phyloP scores from a whole-genome alignment of 106 monocot genomes.

The Acorus gramineus region DNA sequence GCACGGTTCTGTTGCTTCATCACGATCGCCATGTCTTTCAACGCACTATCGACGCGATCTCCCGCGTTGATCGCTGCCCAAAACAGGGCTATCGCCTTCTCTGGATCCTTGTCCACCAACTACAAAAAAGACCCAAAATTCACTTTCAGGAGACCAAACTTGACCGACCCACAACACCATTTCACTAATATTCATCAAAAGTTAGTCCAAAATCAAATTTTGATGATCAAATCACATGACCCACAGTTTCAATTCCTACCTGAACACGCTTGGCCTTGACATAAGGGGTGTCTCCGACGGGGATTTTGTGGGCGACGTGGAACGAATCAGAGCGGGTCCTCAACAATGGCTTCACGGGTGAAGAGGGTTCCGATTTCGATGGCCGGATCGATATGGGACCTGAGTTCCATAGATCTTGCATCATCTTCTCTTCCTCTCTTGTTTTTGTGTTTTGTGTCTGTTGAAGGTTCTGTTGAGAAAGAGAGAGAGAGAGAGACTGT shows the following conservation, averaged over 20 bases:
- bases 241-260: conserved; percentile 16
- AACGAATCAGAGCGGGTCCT: conserved; percentile 36
- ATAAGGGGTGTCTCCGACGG: conserved; percentile 84
- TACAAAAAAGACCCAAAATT: conserved; percentile 7
- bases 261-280: conserved; percentile 84
- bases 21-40: conserved; percentile 97
- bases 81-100: conserved; percentile 75
- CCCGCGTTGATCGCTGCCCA: conserved; percentile 93
- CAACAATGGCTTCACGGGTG: conserved; percentile 40
- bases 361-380: conserved; percentile 55
- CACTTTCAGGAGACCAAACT: background rate
- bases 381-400: conserved; percentile 4
- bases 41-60: conserved; percentile 80
- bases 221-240: no score
- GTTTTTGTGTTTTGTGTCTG: conserved; percentile 8
- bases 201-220: background rate
- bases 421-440: background rate
- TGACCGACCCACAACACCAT: background rate
- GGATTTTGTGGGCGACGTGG: conserved; percentile 70
- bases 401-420: conserved; percentile 20
- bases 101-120: conserved; percentile 92
- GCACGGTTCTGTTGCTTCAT: conserved; percentile 98
- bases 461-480: background rate
- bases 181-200: no score
- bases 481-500: background rate